Evolutionary conservation across 176 grass and related monocot species (phyloP).

Genomic region (Puccinellia tenuiflora): DNA sequence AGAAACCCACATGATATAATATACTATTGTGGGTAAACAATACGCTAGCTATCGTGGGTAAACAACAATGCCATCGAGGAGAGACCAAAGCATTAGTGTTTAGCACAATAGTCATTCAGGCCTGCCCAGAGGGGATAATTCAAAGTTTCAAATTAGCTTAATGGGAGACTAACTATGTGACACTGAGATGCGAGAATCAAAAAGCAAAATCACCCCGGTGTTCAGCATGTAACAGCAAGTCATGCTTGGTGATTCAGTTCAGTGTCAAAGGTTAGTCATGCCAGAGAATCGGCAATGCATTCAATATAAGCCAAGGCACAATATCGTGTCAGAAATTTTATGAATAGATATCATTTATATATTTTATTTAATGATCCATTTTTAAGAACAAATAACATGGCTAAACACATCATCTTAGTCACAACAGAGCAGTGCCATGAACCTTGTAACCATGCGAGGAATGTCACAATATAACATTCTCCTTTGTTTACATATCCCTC

Average conservation of each 20-base stretch:
- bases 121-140: background rate
- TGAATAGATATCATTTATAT: background rate
- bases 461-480: background rate
- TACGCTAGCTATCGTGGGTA: background rate
- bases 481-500: background rate
- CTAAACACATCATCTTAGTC: background rate
- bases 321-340: background rate
- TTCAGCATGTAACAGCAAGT: background rate
- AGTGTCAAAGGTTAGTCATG: background rate
- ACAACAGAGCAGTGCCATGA: conserved; percentile 7
- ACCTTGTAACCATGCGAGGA: background rate
- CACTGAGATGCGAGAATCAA: background rate
- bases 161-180: background rate
- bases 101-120: background rate
- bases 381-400: background rate
- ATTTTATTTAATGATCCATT: background rate
- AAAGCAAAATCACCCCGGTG: background rate
- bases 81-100: background rate
- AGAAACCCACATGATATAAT: background rate
- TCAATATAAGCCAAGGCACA: background rate
- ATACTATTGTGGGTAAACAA: background rate
- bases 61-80: background rate
- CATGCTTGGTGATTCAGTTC: background rate
- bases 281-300: background rate
- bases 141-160: background rate